Evolutionary conservation across 2,329 filamentous ascomycete species (phyloP), one percentile per base, ranked within the genome.

Genomic region (Emmonsiellopsis sp.): DNA sequence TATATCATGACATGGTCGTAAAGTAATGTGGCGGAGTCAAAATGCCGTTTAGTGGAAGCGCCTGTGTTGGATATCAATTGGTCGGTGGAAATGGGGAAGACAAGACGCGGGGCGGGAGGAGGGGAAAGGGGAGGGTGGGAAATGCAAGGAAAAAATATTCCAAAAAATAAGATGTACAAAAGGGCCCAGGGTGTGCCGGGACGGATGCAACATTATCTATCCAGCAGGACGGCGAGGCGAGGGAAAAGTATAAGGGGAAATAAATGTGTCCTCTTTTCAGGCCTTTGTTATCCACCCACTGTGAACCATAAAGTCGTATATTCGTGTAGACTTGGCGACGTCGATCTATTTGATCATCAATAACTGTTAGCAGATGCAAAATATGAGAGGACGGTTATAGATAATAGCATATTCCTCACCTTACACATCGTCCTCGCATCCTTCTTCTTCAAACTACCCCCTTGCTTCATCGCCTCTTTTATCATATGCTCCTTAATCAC

Each of bases 221-320:
- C 20, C 20, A 5, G 20, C 13, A n/a, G 7, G 13, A 38, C 9
- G 35, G 35, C 1, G 35, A 38, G 35, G 5, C 13, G 35, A n/a
- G 9, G 35, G 13, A 38, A 38, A 38, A 38, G 35, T 38, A 37
- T 16, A 40, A 26, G 7, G 30, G 11, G 26, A 31, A 46, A 46
- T 34, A 15, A 16, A 2, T 11, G 9, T 46, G 13, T 15, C 38
- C 9, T 11, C 15, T 40, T n/a, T 15, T 56, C 30, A 94, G 30
- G 85, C 87, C 75, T 94, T 93, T 34, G 84, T 86, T 56, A 97
- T 85, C 90, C 92, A 97, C 2, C 92, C 93, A 53, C 84, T 85
- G 66, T 90, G 88, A 58, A 95, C 87, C 73, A 96, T 91, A 67
- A 96, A 97, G 69, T 97, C 93, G 71, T 92, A 96, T 54, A 97